Evolutionary conservation across 495 filamentous ascomycete species (phyloP).

Genomic region (Echria macrotheca): DNA sequence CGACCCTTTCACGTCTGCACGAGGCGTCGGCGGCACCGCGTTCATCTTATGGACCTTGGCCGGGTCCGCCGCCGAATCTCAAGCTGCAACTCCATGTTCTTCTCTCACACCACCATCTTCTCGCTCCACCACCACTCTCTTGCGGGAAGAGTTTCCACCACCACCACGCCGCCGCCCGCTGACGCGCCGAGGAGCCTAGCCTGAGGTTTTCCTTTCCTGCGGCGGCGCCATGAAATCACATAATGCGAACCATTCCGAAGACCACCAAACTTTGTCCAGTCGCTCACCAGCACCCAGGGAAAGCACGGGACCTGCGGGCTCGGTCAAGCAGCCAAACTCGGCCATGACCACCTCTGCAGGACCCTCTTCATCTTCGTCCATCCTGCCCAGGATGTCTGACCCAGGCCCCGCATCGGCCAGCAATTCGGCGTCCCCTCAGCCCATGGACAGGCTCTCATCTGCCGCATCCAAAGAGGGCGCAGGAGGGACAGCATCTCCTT

Average conservation of each 20-base stretch:
- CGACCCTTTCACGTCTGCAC: conserved; percentile 13
- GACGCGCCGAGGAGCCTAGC: conserved; percentile 10
- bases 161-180: conserved; percentile 1
- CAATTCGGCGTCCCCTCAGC: conserved; percentile 22
- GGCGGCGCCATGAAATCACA: conserved; percentile 32
- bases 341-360: conserved; percentile 4
- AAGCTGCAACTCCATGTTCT: conserved; percentile 13
- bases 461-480: conserved; percentile 34
- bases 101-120: conserved; percentile 5
- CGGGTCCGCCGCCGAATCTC: conserved; percentile 16
- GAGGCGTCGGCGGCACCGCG: conserved; percentile 21
- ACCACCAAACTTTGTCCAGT: conserved; percentile 17
- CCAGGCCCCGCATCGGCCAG: conserved; percentile 16
- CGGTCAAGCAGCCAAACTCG: conserved; percentile 18
- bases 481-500: conserved; percentile 55
- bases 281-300: conserved; percentile 26
- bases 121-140: conserved; percentile 6
- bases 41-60: conserved; percentile 27
- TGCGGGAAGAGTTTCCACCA: conserved; percentile 9
- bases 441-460: conserved; percentile 36
- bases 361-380: conserved; percentile 16
- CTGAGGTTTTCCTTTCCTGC: background rate
- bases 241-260: conserved; percentile 25
- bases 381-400: conserved; percentile 28
- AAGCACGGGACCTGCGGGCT: conserved; percentile 19